Percentiles rank a stretch among this genome's conserved stretches.
These are phyloP conservation scores for Rhododendron williamsianum DNA, from an alignment of 148 eudicot species.

Conservation along the genomic window DNA sequence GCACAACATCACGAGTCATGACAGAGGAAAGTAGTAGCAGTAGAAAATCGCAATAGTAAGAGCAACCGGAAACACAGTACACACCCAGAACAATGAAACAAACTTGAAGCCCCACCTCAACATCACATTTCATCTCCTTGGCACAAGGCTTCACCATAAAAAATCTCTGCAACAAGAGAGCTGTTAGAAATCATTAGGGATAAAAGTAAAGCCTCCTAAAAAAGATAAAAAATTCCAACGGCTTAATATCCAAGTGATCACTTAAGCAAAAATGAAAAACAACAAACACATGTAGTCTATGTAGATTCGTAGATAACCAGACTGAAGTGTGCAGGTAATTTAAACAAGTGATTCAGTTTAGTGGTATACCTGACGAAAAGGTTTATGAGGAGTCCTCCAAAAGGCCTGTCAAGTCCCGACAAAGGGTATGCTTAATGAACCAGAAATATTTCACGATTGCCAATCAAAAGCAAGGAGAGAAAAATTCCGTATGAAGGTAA, in stretches of 20 bases:
- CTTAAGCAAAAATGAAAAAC: background rate
- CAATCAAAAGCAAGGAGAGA: background rate
- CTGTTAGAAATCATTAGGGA: constrained; percentile 11
- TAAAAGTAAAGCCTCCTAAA: background rate
- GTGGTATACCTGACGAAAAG: constrained; percentile 78
- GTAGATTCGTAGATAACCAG: background rate
- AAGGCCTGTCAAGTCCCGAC: constrained; percentile 61
- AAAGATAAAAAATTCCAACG: background rate
- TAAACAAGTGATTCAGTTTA: background rate
- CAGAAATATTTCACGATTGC: background rate
- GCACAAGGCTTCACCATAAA: constrained; percentile 95
- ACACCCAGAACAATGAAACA: background rate
- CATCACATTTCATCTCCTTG: constrained; percentile 98
- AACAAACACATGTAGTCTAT: background rate
- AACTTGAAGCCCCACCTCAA: constrained; percentile 53
- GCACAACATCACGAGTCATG: background rate
- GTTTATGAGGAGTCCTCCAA: constrained; percentile 96
- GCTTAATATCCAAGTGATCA: background rate
- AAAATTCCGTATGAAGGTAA: background rate
- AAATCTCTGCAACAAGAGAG: constrained; percentile 72
- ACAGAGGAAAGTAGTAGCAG: background rate
- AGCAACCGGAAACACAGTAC: background rate
- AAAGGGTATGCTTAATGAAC: constrained; percentile 7
- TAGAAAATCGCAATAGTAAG: background rate
- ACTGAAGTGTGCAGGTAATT: background rate